Base-by-base conservation (phyloP, 257 asterid genomes). In the Eucommia ulmoides region DNA sequence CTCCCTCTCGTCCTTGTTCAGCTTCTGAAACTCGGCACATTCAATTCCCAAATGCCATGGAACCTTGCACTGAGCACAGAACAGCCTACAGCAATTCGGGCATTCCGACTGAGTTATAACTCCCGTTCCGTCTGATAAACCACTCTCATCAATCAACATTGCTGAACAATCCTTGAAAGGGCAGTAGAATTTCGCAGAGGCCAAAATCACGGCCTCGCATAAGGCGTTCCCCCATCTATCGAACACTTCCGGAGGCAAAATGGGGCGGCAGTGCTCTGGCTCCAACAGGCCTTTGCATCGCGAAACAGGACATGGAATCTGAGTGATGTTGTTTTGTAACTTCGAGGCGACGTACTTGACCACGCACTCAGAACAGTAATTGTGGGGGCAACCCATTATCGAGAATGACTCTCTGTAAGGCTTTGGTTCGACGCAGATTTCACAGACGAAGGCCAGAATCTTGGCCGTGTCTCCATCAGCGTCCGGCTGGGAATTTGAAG, bases 41-140 rank as follows among this genome's bases (percentile, higher is more conserved):
- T 9, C 14, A 7, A 38, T 38, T 10, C 17, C 45, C 15, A 19
- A 7, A 38, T 38, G 45, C 45, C 45, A 38, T 38, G 45, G 45
- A 38, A 38, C 45, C n/a, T 38, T 38, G 17, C 45, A 38, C n/a
- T 38, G 45, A 3, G 45, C 45, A 15, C 45, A 38, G 45, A 38
- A 38, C 17, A 38, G 17, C 15, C 45, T 9, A 3, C 45, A 3
- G 45, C 45, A 38, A 38, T 38, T 38, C n/a, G 45, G 1, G 15
- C 45, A 38, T 38, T 38, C 45, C 17, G 45, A 38, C 45, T 5
- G 8, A 0, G 1, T 38, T 6, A 38, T 14, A 15, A 8, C 2
- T 3, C 4, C 8, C 38, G 6, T 29, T 29, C 38, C 38, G 12
- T 29, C 12, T 12, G 8, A 6, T 5, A 29, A 16, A 16, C 45